Evolutionary conservation across 2,329 filamentous ascomycete genomes (phyloP).

Genomic region (Cordyceps tenuipes): DNA sequence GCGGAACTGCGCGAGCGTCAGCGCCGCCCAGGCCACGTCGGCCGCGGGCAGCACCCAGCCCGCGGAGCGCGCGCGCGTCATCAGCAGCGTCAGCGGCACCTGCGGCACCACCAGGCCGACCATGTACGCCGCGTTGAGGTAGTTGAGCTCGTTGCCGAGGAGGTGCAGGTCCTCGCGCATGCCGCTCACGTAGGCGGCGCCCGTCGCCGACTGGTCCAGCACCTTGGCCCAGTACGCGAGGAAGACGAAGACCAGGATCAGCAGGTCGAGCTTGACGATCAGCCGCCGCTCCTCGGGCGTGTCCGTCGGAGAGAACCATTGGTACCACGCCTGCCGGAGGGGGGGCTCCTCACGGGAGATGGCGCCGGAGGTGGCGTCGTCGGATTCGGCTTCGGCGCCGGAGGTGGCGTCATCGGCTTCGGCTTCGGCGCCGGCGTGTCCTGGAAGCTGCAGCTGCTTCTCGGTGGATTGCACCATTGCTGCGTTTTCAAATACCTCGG

Average conservation of each 20-base stretch:
- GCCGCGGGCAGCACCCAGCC: slow-evolving; percentile 23
- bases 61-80: slow-evolving; percentile 18
- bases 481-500: background rate
- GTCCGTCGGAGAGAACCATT: slow-evolving; percentile 42
- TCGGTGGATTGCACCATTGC: background rate
- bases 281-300: slow-evolving; percentile 28
- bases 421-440: background rate
- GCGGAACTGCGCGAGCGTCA: slow-evolving; percentile 17
- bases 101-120: slow-evolving; percentile 15
- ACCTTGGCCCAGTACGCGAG: slow-evolving; percentile 50
- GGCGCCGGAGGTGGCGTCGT: background rate
- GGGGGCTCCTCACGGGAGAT: background rate
- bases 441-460: background rate
- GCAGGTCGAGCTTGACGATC: slow-evolving; percentile 45
- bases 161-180: slow-evolving; percentile 43
- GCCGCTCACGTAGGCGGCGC: slow-evolving; percentile 26
- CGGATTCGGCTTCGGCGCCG: too few relatives aligned
- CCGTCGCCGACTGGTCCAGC: slow-evolving; percentile 24
- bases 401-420: background rate
- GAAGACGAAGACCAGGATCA: slow-evolving; percentile 49
- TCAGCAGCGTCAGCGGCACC: slow-evolving; percentile 15
- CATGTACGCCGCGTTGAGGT: slow-evolving; percentile 29
- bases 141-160: slow-evolving; percentile 44
- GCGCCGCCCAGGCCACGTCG: slow-evolving; percentile 22
- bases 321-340: slow-evolving; percentile 25